Conservation (phyloP, 202 grass and related monocot genomes). For the Schoenoplectus triqueter region DNA sequence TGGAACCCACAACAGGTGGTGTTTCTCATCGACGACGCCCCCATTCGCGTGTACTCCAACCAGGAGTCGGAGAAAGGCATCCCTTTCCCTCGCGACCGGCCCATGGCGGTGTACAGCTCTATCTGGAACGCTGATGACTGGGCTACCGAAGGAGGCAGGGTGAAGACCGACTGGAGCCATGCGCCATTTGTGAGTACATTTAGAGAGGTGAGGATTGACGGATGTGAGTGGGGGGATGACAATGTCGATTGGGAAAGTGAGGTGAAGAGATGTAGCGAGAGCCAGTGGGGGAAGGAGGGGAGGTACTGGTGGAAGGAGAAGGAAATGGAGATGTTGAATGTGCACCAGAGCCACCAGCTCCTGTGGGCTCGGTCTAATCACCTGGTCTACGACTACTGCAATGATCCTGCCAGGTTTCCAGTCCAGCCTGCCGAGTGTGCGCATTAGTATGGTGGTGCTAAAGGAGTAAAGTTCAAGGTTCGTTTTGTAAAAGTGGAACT, state of each 20-base stretch:
- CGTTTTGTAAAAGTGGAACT: constrained; percentile 34
- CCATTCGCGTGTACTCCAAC: constrained; percentile 89
- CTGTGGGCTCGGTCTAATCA: constrained; percentile 90
- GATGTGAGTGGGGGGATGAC: constrained; percentile 61
- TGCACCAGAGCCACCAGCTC: constrained; percentile 96
- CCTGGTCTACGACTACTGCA: constrained; percentile 96
- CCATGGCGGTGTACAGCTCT: constrained; percentile 91
- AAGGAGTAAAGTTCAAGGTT: background rate
- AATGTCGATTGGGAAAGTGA: constrained; percentile 46
- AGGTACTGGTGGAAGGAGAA: constrained; percentile 99
- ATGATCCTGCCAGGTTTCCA: constrained; percentile 68
- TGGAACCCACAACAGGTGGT: constrained; percentile 96
- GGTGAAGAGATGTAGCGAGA: constrained; percentile 62
- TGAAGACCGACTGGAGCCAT: constrained; percentile 97
- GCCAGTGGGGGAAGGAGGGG: constrained; percentile 72
- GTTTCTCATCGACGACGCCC: constrained; percentile 92
- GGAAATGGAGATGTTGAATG: constrained; percentile 79
- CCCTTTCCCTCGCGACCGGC: constrained; percentile 69
- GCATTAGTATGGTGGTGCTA: constrained; percentile 15
- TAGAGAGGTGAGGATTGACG: constrained; percentile 71
- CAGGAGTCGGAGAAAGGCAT: constrained; percentile 28
- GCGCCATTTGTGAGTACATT: constrained; percentile 81
- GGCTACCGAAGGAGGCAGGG: constrained; percentile 83
- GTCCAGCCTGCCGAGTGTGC: constrained; percentile 72
- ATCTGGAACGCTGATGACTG: constrained; percentile 99